Evolutionary conservation across 2,329 filamentous ascomycete genomes (phyloP).

Genomic region (Cryphonectria japonica): DNA sequence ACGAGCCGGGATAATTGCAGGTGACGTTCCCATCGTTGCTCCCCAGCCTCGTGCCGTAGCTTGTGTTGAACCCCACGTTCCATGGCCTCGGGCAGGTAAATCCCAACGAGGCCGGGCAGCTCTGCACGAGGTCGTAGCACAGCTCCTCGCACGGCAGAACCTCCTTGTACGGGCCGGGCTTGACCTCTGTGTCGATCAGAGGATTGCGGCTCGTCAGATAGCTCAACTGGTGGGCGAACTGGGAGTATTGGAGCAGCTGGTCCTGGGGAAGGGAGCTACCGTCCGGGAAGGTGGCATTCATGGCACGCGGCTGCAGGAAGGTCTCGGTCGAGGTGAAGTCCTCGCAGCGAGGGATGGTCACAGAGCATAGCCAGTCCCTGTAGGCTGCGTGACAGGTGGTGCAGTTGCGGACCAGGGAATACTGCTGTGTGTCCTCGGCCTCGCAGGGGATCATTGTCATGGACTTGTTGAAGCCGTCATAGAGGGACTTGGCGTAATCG

Average conservation of each 20-base stretch:
- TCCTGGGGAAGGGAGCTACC: slow-evolving; percentile 56
- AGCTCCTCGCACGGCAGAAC: slow-evolving; percentile 85
- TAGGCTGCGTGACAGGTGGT: slow-evolving; percentile 78
- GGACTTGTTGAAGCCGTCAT: slow-evolving; percentile 77
- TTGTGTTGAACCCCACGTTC: slow-evolving; percentile 47
- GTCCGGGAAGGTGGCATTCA: slow-evolving; percentile 72
- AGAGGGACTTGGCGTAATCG: slow-evolving; percentile 69
- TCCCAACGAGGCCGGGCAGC: slow-evolving; percentile 75
- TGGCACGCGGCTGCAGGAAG: slow-evolving; percentile 71
- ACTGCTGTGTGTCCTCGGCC: slow-evolving; percentile 70
- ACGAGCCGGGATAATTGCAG: slow-evolving; percentile 67
- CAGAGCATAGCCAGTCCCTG: slow-evolving; percentile 93
- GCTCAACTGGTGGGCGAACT: slow-evolving; percentile 37
- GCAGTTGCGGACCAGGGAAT: slow-evolving; percentile 81
- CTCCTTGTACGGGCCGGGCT: slow-evolving; percentile 92
- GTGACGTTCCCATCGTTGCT: slow-evolving; percentile 38
- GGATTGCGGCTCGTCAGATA: slow-evolving; percentile 66
- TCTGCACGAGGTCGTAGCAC: slow-evolving; percentile 84
- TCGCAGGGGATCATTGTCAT: slow-evolving; percentile 87
- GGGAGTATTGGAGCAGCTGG: slow-evolving; percentile 33
- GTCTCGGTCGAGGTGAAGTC: slow-evolving; percentile 65
- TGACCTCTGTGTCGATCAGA: slow-evolving; percentile 71
- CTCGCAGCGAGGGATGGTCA: slow-evolving; percentile 89
- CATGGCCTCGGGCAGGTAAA: slow-evolving; percentile 72
- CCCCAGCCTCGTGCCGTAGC: slow-evolving; percentile 45